phyloP scores from a whole-genome alignment of 208 protist species.

The Polymyxa betae region DNA sequence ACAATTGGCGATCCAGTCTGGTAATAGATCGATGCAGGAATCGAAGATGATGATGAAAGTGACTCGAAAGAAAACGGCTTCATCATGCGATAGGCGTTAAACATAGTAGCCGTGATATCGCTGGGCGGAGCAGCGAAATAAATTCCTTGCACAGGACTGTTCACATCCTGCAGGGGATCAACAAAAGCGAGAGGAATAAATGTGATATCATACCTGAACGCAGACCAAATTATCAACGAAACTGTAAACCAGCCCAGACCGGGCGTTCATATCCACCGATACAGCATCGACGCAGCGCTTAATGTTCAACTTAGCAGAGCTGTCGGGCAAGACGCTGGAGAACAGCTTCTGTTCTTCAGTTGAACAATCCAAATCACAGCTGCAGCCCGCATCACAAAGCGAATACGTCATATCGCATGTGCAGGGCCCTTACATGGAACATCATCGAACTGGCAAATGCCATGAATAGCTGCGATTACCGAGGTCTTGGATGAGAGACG shows the following conservation, averaged over 20 bases:
- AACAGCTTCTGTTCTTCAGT: neutral
- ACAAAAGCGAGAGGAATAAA: neutral
- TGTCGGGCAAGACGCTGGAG: neutral
- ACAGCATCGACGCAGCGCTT: neutral
- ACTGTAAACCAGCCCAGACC: neutral
- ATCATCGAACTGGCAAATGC: neutral
- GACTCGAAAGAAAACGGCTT: neutral
- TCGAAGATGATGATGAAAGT: neutral
- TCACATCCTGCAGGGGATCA: neutral
- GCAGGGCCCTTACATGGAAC: neutral
- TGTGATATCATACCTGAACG: neutral
- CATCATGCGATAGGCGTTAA: neutral
- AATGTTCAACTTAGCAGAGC: neutral
- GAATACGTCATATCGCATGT: constrained; percentile 26
- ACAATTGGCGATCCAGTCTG: constrained; percentile 22
- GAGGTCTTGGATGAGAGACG: neutral
- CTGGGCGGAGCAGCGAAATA: neutral
- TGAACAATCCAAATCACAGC: constrained; percentile 26
- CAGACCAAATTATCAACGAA: constrained; percentile 50
- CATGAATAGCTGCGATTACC: neutral
- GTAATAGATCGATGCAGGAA: neutral
- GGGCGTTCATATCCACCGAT: neutral
- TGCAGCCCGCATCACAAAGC: neutral
- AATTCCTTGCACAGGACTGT: neutral
- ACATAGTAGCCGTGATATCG: neutral